A percentile compares a stretch with the other conserved stretches of the same genome.
Evolutionary conservation across 1,284 basidiomycete genomes (phyloP).

Genomic region (Peniophora sp.): DNA sequence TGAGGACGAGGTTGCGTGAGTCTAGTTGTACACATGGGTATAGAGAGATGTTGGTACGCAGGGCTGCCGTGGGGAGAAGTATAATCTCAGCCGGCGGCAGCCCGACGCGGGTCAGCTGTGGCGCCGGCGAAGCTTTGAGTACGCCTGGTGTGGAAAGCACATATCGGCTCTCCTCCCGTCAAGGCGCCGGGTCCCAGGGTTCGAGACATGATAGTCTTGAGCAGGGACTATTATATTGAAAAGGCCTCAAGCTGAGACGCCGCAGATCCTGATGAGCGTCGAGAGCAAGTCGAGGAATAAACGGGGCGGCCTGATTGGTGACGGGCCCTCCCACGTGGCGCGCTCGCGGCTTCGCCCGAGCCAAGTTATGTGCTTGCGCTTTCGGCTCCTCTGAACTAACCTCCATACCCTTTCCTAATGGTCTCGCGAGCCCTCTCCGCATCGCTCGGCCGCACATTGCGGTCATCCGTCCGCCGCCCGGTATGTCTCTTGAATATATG

Average conservation of each 20-base stretch:
- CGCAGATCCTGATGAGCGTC: neutral
- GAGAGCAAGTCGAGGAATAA: neutral
- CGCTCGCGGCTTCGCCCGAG: neutral
- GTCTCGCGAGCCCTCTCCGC: constrained; percentile 55
- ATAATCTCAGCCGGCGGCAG: no score
- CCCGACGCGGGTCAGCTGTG: no score
- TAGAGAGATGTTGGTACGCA: no score
- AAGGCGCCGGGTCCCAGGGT: no score
- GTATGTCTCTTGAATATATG: constrained; percentile 28
- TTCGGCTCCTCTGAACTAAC: neutral
- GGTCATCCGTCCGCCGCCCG: constrained; percentile 45
- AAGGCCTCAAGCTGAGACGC: no score
- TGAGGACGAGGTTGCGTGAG: no score
- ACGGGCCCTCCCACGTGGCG: neutral
- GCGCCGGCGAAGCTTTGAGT: constrained; percentile 5
- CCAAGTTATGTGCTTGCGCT: neutral
- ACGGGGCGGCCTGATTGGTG: neutral
- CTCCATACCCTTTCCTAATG: constrained; percentile 33
- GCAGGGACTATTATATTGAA: no score
- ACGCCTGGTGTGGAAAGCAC: no score
- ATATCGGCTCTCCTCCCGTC: no score
- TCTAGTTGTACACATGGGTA: no score
- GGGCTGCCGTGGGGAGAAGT: no score
- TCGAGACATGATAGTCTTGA: no score
- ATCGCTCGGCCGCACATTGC: constrained; percentile 54